phyloP scores from a whole-genome alignment of 345 rosid species.

The Gossypium rotundifolium region DNA sequence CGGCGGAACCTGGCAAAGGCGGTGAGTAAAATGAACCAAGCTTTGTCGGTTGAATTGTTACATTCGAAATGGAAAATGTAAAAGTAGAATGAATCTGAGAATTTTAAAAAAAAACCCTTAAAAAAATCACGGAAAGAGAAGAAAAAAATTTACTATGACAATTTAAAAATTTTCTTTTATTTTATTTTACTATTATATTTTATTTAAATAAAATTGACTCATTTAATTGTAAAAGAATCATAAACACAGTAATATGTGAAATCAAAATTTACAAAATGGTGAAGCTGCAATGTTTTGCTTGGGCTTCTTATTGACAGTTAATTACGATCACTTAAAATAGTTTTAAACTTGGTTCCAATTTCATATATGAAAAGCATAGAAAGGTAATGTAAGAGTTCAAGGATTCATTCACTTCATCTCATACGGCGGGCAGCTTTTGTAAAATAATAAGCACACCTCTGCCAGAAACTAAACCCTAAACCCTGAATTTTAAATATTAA shows the following conservation, averaged over 20 bases:
- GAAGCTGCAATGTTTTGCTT: conserved; percentile 12
- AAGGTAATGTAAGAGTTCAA: conserved; percentile 5
- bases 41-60: conserved; percentile 7
- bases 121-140: too few species aligned
- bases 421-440: conserved; percentile 40
- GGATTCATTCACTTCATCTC: neutral
- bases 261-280: neutral
- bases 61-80: neutral
- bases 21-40: neutral
- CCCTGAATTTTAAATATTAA: too few species aligned
- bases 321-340: conserved; percentile 1
- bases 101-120: too few species aligned
- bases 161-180: too few species aligned
- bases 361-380: neutral
- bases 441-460: conserved; percentile 33
- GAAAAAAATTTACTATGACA: too few species aligned
- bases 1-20: neutral
- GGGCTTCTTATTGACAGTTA: conserved; percentile 17
- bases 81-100: conserved; percentile 2
- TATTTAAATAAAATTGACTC: too few species aligned
- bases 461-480: conserved; percentile 20
- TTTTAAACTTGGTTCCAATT: neutral
- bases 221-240: too few species aligned
- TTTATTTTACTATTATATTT: too few species aligned
- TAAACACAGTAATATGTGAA: too few species aligned